A percentile compares a stretch with the other conserved stretches of the same genome.
These are phyloP conservation scores for Dacryopinax primogenitus DNA, from an alignment of 768 basidiomycete species.

Conservation along the genomic window DNA sequence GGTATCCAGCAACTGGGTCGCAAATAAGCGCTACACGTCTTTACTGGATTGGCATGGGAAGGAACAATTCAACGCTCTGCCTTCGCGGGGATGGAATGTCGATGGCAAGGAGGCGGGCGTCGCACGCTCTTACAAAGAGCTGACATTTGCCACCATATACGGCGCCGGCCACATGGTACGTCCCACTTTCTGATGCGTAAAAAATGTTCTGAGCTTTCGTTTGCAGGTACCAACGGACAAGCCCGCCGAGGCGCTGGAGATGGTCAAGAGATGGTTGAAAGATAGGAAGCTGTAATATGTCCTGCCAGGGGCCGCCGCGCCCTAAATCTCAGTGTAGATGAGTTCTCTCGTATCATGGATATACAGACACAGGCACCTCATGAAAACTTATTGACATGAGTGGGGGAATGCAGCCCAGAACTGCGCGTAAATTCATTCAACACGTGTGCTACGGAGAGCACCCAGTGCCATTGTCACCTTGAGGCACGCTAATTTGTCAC, in stretches of 20 bases:
- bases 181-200: neutral
- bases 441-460: neutral
- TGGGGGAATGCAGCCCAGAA: too few relatives aligned
- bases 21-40: conserved; percentile 66
- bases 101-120: conserved; percentile 43
- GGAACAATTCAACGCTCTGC: conserved; percentile 35
- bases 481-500: conserved; percentile 9
- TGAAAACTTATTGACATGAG: too few relatives aligned
- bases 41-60: conserved; percentile 59
- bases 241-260: conserved; percentile 39
- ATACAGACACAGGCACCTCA: too few relatives aligned
- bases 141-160: conserved; percentile 50
- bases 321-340: neutral
- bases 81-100: conserved; percentile 44
- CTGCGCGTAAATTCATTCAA: neutral
- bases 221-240: conserved; percentile 50
- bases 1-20: conserved; percentile 34
- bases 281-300: neutral
- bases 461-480: too few relatives aligned
- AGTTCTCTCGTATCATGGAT: neutral
- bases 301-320: too few relatives aligned
- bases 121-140: conserved; percentile 40
- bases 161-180: conserved; percentile 3
- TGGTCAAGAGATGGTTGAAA: conserved; percentile 39
- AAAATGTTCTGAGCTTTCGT: neutral